Base-by-base conservation (phyloP, 345 rosid species). In the Tarenaya hassleriana region DNA sequence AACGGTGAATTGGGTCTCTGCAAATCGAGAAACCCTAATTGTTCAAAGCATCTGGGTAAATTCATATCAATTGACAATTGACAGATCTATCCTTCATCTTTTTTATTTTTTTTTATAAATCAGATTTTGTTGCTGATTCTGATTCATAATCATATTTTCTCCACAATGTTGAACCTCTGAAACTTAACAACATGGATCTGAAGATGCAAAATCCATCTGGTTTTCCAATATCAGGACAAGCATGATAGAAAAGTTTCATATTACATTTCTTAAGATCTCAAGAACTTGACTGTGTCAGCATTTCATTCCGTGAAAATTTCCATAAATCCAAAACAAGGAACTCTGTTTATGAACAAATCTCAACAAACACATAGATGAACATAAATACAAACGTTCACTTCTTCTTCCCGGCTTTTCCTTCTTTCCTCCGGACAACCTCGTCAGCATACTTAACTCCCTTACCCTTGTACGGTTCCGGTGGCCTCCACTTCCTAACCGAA, bases 381-480 rank as follows among this genome's bases (percentile, higher is more conserved):
- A 50, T 43, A 19, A 31, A n/a, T n/a, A 52, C 11, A 35, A n/a
- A 1, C 29, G 17, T 18, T 67, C 69, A 84, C 82, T 88, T 84
- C 80, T 87, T 92, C 80, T 92, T 92, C 50, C 94, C 96, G 15
- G 98, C 95, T 75, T 92, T 92, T 3, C 98, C 95, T 67, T 85
- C 98, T 75, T 92, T 92, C 69, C 89, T 69, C 62, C 85, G 62
- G 39, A 83, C 61, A 41, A 82, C 55, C 74, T 92, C 98, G 56
- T 88, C 79, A 0, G 76, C 86, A 59, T 92, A 92, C 64, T 80
- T 92, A 51, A 85, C 88, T 44, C 98, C 98, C 71, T 92, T 92
- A 44, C 96, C 96, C 65, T 88, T 92, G 68, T 92, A 92, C 8
- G 98, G 98, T 60, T 92, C 95, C 0, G 98, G 95, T 5, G 98